Evolutionary conservation across 2,329 filamentous ascomycete species (phyloP), one percentile per base, ranked within the genome.

Genomic region (Phialophora tarda): DNA sequence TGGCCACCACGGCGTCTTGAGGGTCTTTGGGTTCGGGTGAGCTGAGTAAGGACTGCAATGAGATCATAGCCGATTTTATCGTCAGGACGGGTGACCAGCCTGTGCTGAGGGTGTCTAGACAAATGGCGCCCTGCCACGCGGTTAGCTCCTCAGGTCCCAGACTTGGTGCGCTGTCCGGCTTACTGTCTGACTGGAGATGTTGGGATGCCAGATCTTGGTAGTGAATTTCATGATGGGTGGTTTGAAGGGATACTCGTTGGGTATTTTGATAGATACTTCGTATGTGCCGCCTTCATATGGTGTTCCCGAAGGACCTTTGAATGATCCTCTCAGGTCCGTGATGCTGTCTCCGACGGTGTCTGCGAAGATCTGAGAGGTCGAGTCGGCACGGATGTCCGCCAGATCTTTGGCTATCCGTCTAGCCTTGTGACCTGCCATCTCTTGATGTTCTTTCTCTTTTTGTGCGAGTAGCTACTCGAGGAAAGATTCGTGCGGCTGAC

Each of bases 51-150:
- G 93, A 94, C 78, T 97, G 93, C 34, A 99, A 85, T 30, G 93
- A 97, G 66, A 99, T 88, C 54, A 99, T 87, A 44, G 94, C 92
- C 23, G 92, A 96, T 81, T 97, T 98, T 78, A 99, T 94, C 14
- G 94, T 99, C 68, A 97, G 86, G 26, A 99, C 93, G 0, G 95
- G 95, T 5, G 94, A 97, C 95, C 95, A 99, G 73, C 91, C 92
- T 12, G 86, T 86, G 10, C 91, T 89, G 17, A 99, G 86, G 0
- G 93, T 98, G 77, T 99, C 95, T 62, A 99, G 88, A 76, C 95
- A 99, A 77, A 99, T 99, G 28, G 93, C 94, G 63, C 95, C 95
- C 92, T 98, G 69, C 11, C 59, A 28, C 65, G 48, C 32, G 58
- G 68, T 71, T 3, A 60, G 59, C 48, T 54, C 50, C 26, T 47